Evolutionary conservation across 2,329 filamentous ascomycete species (phyloP).

Genomic region (Calonectria ilicicola): DNA sequence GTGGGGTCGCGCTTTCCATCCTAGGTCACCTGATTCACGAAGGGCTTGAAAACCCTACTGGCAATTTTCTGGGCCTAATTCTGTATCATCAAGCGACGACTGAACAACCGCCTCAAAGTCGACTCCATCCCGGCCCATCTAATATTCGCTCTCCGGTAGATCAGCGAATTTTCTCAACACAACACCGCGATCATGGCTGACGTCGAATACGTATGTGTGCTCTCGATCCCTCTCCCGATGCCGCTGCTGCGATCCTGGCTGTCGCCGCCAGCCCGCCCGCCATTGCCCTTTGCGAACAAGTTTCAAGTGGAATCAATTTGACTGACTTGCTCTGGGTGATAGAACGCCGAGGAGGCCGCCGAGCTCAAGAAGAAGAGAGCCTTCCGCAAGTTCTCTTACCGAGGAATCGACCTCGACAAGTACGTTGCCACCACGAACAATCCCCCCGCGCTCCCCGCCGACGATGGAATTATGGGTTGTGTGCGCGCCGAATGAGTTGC

Average conservation of each 20-base stretch:
- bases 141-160: slow-evolving; percentile 57
- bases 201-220: slow-evolving; percentile 80
- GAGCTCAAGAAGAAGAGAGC: slow-evolving; percentile 99
- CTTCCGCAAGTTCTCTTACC: slow-evolving; percentile 99
- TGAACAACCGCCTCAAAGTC: slow-evolving; percentile 44
- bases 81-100: slow-evolving; percentile 42
- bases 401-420: slow-evolving; percentile 99
- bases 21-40: slow-evolving; percentile 48
- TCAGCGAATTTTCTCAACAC: slow-evolving; percentile 57
- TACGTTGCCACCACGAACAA: slow-evolving; percentile 65
- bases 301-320: slow-evolving; percentile 1
- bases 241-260: slow-evolving; percentile 40
- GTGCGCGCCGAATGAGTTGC: slow-evolving; percentile 12
- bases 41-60: slow-evolving; percentile 57
- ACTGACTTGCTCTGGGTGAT: slow-evolving; percentile 48
- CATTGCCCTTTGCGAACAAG: not conserved
- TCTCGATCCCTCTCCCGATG: slow-evolving; percentile 38
- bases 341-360: slow-evolving; percentile 98
- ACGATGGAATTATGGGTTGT: slow-evolving; percentile 24
- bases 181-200: slow-evolving; percentile 81
- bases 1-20: not conserved
- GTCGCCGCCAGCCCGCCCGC: slow-evolving; percentile 14
- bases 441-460: slow-evolving; percentile 41
- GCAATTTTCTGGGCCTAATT: slow-evolving; percentile 49
- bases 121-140: slow-evolving; percentile 52